Evolutionary conservation across 2,329 filamentous ascomycete genomes (phyloP).

Genomic region (Epichloe typhina): DNA sequence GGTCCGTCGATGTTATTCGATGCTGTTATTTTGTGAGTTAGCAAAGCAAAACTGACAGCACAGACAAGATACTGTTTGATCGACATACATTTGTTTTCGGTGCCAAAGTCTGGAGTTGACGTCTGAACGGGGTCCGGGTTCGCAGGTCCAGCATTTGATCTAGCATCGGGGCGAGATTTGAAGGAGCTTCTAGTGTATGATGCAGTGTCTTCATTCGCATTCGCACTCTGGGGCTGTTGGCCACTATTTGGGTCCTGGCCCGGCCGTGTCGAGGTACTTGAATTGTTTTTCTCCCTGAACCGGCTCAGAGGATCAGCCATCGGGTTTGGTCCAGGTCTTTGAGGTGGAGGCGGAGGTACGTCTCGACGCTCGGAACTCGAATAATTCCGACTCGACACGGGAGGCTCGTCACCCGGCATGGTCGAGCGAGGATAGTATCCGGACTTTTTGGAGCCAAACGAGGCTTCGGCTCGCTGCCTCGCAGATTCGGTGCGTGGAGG

Average conservation of each 20-base stretch:
- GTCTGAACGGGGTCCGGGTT: neutral
- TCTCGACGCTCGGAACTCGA: constrained; percentile 16
- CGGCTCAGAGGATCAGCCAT: constrained; percentile 34
- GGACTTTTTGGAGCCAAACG: constrained; percentile 37
- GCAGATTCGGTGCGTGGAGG: constrained; percentile 38
- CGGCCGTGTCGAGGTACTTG: constrained; percentile 17
- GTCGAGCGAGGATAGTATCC: constrained; percentile 39
- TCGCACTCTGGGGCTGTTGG: neutral
- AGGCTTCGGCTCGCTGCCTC: constrained; percentile 38
- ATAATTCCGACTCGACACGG: constrained; percentile 36
- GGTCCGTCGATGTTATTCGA: constrained; percentile 15
- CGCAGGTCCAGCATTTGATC: neutral
- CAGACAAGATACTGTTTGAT: neutral
- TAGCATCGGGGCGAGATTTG: constrained; percentile 6
- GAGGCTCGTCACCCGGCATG: constrained; percentile 36
- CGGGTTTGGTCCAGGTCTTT: constrained; percentile 8
- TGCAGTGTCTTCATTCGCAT: neutral
- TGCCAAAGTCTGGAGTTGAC: neutral
- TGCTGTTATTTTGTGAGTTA: neutral
- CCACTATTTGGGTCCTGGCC: neutral
- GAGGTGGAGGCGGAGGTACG: constrained; percentile 8
- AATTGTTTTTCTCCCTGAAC: constrained; percentile 29
- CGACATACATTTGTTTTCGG: neutral
- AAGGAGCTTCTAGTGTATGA: neutral
- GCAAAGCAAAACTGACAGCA: neutral